These are phyloP conservation scores for Saccharata proteae DNA, from an alignment of 2,329 filamentous ascomycete species.

Conservation along the genomic window DNA sequence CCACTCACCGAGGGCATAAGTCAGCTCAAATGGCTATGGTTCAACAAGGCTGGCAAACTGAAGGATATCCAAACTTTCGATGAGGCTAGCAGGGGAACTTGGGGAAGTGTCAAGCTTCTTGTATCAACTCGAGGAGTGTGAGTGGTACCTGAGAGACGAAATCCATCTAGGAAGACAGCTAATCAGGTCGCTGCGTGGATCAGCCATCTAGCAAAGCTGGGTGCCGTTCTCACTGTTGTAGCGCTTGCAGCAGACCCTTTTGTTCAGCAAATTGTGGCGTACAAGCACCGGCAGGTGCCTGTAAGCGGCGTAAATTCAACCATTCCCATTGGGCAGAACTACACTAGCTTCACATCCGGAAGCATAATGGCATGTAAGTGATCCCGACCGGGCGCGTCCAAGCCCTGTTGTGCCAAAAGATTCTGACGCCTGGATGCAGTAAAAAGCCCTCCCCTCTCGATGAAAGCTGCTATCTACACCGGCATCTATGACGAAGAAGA, in stretches of 20 bases:
- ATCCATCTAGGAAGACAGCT: no score
- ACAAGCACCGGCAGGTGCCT: neutral
- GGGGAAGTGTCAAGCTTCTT: constrained; percentile 2
- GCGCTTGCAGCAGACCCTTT: neutral
- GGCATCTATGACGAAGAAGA: constrained; percentile 1
- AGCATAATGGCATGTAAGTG: constrained; percentile 1
- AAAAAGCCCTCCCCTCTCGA: constrained; percentile 2
- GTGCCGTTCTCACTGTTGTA: neutral
- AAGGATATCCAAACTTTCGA: constrained; percentile 8
- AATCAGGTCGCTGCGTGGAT: neutral
- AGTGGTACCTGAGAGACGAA: no score
- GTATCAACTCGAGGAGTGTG: constrained; percentile 4
- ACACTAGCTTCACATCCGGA: constrained; percentile 1
- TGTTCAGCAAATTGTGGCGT: neutral
- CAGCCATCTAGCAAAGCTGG: constrained; percentile 5
- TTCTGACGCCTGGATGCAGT: no score
- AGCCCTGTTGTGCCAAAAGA: no score
- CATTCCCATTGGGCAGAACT: neutral
- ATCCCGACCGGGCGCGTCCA: no score
- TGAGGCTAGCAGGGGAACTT: constrained; percentile 6
- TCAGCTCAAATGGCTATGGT: neutral
- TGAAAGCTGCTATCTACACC: constrained; percentile 3
- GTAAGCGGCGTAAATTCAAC: neutral
- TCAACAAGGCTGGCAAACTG: constrained; percentile 6
- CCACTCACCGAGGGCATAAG: neutral